These are phyloP conservation scores for Aspergillus pseudoterreus DNA, from an alignment of 2,329 filamentous ascomycete species.

Conservation along the genomic window DNA sequence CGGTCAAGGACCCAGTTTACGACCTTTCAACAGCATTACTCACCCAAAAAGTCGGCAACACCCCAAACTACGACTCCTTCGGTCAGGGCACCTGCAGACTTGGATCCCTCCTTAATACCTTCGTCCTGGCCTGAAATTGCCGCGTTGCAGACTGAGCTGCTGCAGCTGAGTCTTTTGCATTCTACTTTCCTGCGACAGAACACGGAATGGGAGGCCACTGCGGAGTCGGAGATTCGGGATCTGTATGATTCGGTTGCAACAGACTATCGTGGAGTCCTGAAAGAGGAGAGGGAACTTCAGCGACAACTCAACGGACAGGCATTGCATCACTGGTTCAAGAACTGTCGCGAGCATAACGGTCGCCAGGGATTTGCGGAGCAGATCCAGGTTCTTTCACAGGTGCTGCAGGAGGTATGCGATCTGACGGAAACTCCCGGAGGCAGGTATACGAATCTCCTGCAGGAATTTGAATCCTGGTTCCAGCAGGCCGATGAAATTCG, in stretches of 20 bases:
- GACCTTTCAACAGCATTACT: constrained; percentile 37
- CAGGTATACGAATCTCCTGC: constrained; percentile 27
- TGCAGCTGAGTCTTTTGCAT: constrained; percentile 42
- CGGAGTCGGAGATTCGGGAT: constrained; percentile 27
- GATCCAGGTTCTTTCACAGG: constrained; percentile 36
- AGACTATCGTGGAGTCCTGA: constrained; percentile 29
- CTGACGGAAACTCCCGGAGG: constrained; percentile 24
- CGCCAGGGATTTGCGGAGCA: constrained; percentile 32
- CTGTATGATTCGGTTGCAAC: constrained; percentile 34
- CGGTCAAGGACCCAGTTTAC: constrained; percentile 30
- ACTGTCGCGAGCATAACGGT: constrained; percentile 24
- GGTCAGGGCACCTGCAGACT: constrained; percentile 10
- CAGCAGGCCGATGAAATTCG: constrained; percentile 24
- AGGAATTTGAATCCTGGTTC: constrained; percentile 37
- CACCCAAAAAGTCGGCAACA: constrained; percentile 34
- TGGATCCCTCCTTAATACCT: constrained; percentile 21
- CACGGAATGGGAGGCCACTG: constrained; percentile 28
- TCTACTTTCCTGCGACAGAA: constrained; percentile 25
- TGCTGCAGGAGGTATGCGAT: constrained; percentile 37
- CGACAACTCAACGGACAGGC: constrained; percentile 33
- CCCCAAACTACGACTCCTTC: constrained; percentile 18
- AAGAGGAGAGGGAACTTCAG: constrained; percentile 31
- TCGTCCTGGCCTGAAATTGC: constrained; percentile 33
- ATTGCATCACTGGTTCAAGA: constrained; percentile 31
- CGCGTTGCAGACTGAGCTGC: constrained; percentile 39